A percentile compares a stretch with the other conserved stretches of the same genome.
Evolutionary conservation across 2,329 filamentous ascomycete species (phyloP).

Genomic region (Venturia effusa): DNA sequence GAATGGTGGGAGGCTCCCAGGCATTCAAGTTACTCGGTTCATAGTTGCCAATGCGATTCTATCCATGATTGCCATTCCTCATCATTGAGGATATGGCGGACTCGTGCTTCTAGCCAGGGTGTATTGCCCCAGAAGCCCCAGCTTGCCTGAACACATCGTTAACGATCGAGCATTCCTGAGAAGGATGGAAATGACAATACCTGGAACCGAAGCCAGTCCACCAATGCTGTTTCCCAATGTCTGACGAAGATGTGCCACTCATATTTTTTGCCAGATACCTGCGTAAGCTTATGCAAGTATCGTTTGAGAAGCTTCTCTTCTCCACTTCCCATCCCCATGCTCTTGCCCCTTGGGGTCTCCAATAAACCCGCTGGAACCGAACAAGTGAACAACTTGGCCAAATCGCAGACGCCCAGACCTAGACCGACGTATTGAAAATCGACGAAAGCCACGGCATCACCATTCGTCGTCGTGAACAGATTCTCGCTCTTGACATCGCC

Average conservation of each 20-base stretch:
- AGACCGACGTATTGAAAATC: slow-evolving; percentile 61
- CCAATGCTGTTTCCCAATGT: slow-evolving; percentile 57
- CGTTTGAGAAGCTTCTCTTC: slow-evolving; percentile 41
- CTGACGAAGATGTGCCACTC: slow-evolving; percentile 42
- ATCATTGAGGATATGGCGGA: slow-evolving; percentile 15
- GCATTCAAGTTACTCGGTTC: background rate
- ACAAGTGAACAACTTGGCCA: slow-evolving; percentile 58
- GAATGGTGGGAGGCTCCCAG: background rate
- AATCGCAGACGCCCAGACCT: slow-evolving; percentile 53
- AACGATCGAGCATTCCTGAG: slow-evolving; percentile 37
- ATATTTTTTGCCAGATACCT: slow-evolving; percentile 31
- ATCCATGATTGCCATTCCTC: slow-evolving; percentile 11
- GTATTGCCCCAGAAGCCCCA: slow-evolving; percentile 16
- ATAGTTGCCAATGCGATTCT: background rate
- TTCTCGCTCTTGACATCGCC: slow-evolving; percentile 63
- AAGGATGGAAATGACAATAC: background rate
- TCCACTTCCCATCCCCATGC: slow-evolving; percentile 38
- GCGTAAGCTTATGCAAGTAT: slow-evolving; percentile 35
- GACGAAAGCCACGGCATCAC: slow-evolving; percentile 49
- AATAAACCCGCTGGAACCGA: slow-evolving; percentile 49
- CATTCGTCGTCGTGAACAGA: slow-evolving; percentile 44
- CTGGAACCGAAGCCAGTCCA: slow-evolving; percentile 50
- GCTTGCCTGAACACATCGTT: slow-evolving; percentile 36
- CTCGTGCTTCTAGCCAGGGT: slow-evolving; percentile 17
- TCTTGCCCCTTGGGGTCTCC: slow-evolving; percentile 37